Conservation (phyloP, 805 yeast species). For the Tetrapisispora namnaoensis region DNA sequence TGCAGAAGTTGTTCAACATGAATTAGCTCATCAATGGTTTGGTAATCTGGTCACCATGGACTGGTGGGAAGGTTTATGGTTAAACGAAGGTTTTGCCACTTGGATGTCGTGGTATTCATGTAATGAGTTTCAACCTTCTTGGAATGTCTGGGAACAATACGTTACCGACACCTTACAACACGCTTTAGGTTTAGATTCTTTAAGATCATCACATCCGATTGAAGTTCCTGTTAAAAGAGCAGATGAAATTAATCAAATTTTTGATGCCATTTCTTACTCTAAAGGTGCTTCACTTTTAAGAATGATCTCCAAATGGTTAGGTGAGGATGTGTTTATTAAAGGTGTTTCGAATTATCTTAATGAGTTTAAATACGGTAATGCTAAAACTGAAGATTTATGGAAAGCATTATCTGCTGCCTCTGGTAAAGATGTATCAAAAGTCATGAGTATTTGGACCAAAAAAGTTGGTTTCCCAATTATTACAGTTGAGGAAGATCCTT, state of each 20-base stretch:
- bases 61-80: slow-evolving; percentile 88
- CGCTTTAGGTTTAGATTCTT: slow-evolving; percentile 65
- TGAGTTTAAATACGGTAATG: slow-evolving; percentile 69
- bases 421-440: slow-evolving; percentile 60
- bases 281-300: slow-evolving; percentile 73
- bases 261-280: slow-evolving; percentile 74
- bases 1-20: slow-evolving; percentile 81
- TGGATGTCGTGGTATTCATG: slow-evolving; percentile 87
- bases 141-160: slow-evolving; percentile 82
- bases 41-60: slow-evolving; percentile 87
- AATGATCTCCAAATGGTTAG: slow-evolving; percentile 73
- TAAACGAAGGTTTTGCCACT: slow-evolving; percentile 83
- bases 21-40: slow-evolving; percentile 87
- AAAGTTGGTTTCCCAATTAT: slow-evolving; percentile 72
- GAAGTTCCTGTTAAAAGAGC: slow-evolving; percentile 75
- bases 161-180: slow-evolving; percentile 68
- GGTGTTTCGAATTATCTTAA: slow-evolving; percentile 74
- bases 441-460: slow-evolving; percentile 76
- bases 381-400: slow-evolving; percentile 72
- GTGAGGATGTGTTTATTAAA: slow-evolving; percentile 64
- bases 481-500: slow-evolving; percentile 48
- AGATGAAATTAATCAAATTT: slow-evolving; percentile 73
- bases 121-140: slow-evolving; percentile 65
- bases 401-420: slow-evolving; percentile 56
- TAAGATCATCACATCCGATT: slow-evolving; percentile 78